These are phyloP conservation scores for Vaccinium corymbosum DNA, from an alignment of 148 eudicot species.

Conservation along the genomic window DNA sequence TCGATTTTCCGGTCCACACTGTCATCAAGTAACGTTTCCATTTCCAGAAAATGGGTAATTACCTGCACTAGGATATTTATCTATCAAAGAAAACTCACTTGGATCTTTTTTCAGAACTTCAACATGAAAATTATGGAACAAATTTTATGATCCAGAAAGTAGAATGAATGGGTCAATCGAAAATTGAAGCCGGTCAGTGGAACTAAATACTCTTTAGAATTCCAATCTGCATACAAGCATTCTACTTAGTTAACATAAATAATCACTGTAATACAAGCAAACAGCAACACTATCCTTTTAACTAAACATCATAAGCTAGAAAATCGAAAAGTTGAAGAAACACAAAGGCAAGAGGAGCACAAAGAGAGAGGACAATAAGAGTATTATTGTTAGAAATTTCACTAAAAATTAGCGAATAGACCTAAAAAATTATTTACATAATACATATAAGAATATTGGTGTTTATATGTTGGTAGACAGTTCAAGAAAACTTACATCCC, in stretches of 20 bases:
- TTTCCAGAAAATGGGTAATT: conserved; percentile 79
- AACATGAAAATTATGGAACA: conserved; percentile 2
- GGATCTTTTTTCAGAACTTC: not conserved
- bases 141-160: not conserved
- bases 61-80: conserved; percentile 52
- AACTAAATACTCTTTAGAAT: not conserved
- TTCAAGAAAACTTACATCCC: conserved; percentile 48
- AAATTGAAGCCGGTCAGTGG: not conserved
- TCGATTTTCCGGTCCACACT: conserved; percentile 65
- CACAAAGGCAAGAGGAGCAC: not conserved
- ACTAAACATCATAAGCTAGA: not conserved
- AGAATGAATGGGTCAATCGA: not conserved
- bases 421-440: not conserved
- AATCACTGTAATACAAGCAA: not conserved
- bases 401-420: not conserved
- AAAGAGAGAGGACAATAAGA: not conserved
- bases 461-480: not conserved
- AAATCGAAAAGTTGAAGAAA: not conserved
- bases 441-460: not conserved
- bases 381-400: not conserved
- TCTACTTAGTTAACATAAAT: not conserved
- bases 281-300: not conserved
- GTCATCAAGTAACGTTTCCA: conserved; percentile 87
- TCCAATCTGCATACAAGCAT: not conserved
- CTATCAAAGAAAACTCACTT: conserved; percentile 12